Conservation (phyloP, 129 eudicot species). For the Flaveria sonorensis region DNA sequence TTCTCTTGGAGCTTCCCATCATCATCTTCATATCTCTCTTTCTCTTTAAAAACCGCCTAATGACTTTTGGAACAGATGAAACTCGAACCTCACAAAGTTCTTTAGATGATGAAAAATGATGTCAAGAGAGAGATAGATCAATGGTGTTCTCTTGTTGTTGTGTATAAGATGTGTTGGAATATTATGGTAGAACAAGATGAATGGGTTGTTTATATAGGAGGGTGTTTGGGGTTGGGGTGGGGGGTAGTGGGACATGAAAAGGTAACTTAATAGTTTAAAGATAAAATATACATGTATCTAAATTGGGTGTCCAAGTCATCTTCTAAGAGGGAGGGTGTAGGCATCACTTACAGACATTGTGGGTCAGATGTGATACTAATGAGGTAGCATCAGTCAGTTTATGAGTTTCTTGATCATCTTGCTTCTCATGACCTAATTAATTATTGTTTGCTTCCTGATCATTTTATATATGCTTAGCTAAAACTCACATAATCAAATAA, state of each 20-base stretch:
- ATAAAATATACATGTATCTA: conserved; percentile 26
- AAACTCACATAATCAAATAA: too few relatives aligned
- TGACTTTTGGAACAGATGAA: background rate
- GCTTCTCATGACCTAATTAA: conserved; percentile 37
- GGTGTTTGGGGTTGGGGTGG: background rate
- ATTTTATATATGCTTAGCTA: background rate
- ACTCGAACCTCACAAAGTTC: conserved; percentile 27
- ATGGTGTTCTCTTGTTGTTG: conserved; percentile 21
- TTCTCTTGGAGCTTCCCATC: conserved; percentile 74
- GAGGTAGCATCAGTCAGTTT: conserved; percentile 49
- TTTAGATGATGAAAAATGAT: conserved; percentile 19
- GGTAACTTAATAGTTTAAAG: conserved; percentile 6
- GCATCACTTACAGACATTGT: conserved; percentile 66
- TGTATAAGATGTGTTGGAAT: conserved; percentile 28
- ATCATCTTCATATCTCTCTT: conserved; percentile 44
- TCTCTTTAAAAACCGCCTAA: background rate
- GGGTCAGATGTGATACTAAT: conserved; percentile 58
- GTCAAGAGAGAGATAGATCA: conserved; percentile 1
- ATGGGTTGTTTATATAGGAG: conserved; percentile 53
- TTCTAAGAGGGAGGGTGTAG: conserved; percentile 24
- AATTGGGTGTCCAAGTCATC: conserved; percentile 41
- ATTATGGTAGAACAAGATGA: conserved; percentile 28
- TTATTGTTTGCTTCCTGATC: conserved; percentile 16
- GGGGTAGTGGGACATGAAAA: conserved; percentile 15
- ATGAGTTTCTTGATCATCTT: conserved; percentile 39